Conservation (phyloP, 306 rosid genomes). For the Mimosa bimucronata region DNA sequence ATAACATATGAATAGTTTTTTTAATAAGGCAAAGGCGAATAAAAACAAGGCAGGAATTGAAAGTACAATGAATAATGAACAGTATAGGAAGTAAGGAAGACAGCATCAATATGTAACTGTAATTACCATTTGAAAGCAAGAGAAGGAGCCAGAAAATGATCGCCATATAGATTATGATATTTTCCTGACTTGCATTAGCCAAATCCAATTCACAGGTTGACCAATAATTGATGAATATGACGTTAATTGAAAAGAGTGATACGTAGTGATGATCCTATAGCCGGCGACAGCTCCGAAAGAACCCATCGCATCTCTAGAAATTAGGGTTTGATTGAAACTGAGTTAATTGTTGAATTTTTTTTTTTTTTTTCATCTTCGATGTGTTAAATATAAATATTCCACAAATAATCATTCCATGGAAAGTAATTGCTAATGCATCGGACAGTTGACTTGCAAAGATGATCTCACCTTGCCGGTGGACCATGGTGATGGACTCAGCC, state of each 20-base stretch:
- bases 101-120: neutral
- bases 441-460: neutral
- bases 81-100: neutral
- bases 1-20: conserved; percentile 23
- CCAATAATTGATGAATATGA: conserved; percentile 3
- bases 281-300: neutral
- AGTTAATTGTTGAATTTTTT: neutral
- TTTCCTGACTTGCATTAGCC: neutral
- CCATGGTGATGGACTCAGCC: neutral
- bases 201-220: neutral
- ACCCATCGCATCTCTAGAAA: neutral
- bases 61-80: neutral
- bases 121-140: conserved; percentile 21
- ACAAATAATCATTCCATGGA: neutral
- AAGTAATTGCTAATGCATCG: neutral
- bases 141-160: neutral
- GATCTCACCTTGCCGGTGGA: neutral
- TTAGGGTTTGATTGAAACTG: conserved; percentile 11
- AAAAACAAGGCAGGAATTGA: conserved; percentile 15
- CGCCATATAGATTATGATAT: neutral
- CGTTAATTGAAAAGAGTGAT: neutral
- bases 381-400: neutral
- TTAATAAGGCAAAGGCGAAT: conserved; percentile 22
- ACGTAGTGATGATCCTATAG: neutral
- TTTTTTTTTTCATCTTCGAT: neutral